These are phyloP conservation scores for Fusarium metavorans DNA, from an alignment of 2,329 filamentous ascomycete genomes.

Conservation along the genomic window DNA sequence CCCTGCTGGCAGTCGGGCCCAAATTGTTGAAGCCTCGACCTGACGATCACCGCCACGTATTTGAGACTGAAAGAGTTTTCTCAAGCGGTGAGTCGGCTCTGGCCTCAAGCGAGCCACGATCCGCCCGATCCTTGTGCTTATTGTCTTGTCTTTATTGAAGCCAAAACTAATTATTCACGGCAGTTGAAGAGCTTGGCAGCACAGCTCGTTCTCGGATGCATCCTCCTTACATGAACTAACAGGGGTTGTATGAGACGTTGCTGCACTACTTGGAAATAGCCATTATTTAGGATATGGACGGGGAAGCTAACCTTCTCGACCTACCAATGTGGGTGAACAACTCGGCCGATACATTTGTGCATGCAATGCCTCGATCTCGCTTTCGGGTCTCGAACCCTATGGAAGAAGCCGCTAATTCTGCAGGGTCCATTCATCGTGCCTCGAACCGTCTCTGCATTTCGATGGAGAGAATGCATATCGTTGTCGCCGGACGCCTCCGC, in stretches of 20 bases:
- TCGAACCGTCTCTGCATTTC: constrained; percentile 15
- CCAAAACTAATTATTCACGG: neutral
- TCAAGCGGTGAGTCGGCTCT: neutral
- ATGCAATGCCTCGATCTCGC: neutral
- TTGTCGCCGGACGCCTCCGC: constrained; percentile 18
- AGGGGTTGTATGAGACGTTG: neutral
- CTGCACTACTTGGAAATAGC: neutral
- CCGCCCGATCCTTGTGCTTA: neutral
- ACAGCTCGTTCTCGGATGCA: neutral
- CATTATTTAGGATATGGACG: neutral
- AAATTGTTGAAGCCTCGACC: constrained; percentile 8
- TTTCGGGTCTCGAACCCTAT: neutral
- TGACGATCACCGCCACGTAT: neutral
- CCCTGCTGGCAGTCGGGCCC: constrained; percentile 19
- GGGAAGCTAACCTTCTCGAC: neutral
- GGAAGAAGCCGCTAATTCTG: neutral
- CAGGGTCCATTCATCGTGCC: constrained; percentile 2
- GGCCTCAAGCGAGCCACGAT: neutral
- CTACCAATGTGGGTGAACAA: neutral
- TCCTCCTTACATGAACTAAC: neutral
- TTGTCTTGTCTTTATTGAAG: neutral
- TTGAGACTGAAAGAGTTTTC: neutral
- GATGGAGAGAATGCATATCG: constrained; percentile 28
- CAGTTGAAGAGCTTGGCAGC: neutral
- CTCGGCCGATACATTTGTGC: constrained; percentile 15